Base-by-base conservation (phyloP, 345 rosid species). In the Pistacia integerrima region DNA sequence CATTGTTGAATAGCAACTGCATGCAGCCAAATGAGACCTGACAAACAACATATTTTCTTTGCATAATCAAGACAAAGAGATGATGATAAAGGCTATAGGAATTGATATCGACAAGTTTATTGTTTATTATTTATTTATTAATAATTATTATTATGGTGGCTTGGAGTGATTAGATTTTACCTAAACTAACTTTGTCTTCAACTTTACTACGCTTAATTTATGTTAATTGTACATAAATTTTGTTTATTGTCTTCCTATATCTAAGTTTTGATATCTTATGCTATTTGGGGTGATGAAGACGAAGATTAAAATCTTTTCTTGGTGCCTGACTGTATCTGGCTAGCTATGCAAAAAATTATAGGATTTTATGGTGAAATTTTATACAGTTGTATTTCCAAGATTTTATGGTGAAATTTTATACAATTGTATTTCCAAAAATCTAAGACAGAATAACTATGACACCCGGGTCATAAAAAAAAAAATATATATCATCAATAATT, bases 11-110 rank as follows among this genome's bases (percentile, higher is more conserved):
- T 67, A 79, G 75, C 72, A 81, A 72, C 81, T 76, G 74, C 67
- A 60, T 59, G 5, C 51, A 51, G 82, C 54, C 82, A 78, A 82
- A 48, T 5, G 84, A 56, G 74, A 76, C 3, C 65, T 36, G 77
- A 74, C 88, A 82, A 81, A 72, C 71, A 71, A 82, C 74, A 60
- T 76, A 81, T 83, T 84, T 85, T 81, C 69, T 65, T 79, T n/a
- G 9, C 69, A 14, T 56, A 76, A 78, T 38, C 61, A 59, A n/a
- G 78, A 83, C 85, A 82, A 80, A 46, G 36, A 73, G 83, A 82
- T 72, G 77, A 74, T 72, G 84, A 76, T 83, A 83, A 76, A 69
- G 35, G 82, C 77, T 60, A 78, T 64, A 70, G 10, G 25, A 36
- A 69, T 41, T 59, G 73, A 72, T 62, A 52, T 77, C 18, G 81